Conservation (phyloP, 495 filamentous ascomycete species). For the Hypoxylon fragiforme region DNA sequence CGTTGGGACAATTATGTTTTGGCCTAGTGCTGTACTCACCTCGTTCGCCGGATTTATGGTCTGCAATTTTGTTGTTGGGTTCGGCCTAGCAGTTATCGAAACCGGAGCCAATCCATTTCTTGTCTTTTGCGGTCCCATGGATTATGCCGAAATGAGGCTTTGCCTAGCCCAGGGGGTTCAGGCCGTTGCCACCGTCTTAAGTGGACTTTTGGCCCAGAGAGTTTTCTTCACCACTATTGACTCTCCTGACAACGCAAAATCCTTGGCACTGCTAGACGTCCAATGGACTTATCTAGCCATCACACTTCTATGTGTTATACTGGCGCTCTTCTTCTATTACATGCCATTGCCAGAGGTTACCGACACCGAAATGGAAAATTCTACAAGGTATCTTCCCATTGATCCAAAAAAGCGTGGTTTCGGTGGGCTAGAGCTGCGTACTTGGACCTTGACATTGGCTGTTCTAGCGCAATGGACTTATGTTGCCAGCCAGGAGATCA, state of each 20-base stretch:
- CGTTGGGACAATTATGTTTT: conserved; percentile 67
- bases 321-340: conserved; percentile 63
- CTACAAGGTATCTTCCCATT: conserved; percentile 46
- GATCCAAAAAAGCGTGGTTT: conserved; percentile 43
- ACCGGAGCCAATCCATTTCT: conserved; percentile 72
- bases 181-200: conserved; percentile 66
- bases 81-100: conserved; percentile 65
- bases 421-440: conserved; percentile 43
- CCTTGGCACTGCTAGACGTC: conserved; percentile 59
- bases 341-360: conserved; percentile 58
- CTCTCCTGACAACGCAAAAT: conserved; percentile 16
- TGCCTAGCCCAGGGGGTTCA: conserved; percentile 71
- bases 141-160: conserved; percentile 60
- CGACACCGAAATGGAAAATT: conserved; percentile 53
- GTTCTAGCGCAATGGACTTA: conserved; percentile 75
- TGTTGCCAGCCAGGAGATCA: conserved; percentile 70
- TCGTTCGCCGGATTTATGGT: conserved; percentile 68
- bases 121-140: conserved; percentile 55
- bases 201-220: conserved; percentile 66
- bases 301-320: conserved; percentile 68
- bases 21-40: conserved; percentile 63
- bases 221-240: conserved; percentile 61
- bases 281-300: conserved; percentile 80
- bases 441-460: conserved; percentile 59
- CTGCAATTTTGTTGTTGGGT: conserved; percentile 66